These are phyloP conservation scores for Tausonia pullulans DNA, from an alignment of 1,284 basidiomycete genomes.

Conservation along the genomic window DNA sequence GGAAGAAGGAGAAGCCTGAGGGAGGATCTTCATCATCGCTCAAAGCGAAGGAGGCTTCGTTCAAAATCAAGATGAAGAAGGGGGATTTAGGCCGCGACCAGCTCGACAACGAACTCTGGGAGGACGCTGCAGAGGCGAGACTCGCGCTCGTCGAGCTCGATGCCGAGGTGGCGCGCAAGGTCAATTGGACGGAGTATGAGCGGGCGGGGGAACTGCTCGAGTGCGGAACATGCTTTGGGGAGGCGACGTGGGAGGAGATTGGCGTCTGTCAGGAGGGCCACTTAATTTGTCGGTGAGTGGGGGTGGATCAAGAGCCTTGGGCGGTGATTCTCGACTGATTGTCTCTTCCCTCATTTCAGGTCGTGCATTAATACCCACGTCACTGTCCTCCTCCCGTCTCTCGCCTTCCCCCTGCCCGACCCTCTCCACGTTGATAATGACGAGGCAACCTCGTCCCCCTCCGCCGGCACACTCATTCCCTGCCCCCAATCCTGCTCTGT, in stretches of 20 bases:
- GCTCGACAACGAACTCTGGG: constrained; percentile 4
- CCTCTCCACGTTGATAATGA: neutral
- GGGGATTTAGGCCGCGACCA: neutral
- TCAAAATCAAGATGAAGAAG: no score
- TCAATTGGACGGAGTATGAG: constrained; percentile 5
- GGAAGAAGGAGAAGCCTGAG: no score
- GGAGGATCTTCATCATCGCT: no score
- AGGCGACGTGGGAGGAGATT: constrained; percentile 15
- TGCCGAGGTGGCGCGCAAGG: neutral
- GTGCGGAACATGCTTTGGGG: constrained; percentile 12
- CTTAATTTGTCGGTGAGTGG: constrained; percentile 11
- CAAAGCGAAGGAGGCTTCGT: no score
- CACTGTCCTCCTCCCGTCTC: constrained; percentile 6
- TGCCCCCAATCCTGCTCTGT: constrained; percentile 11
- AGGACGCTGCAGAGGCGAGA: neutral
- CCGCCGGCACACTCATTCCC: constrained; percentile 8
- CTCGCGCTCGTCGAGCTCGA: neutral
- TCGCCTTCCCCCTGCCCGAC: constrained; percentile 1
- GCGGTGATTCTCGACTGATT: neutral
- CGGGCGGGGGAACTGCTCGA: constrained; percentile 4
- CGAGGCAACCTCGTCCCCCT: neutral
- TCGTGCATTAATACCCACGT: constrained; percentile 16
- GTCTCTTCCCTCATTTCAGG: neutral
- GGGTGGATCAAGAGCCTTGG: no score
- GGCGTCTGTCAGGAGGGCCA: constrained; percentile 13